Evolutionary conservation across 805 yeast genomes (phyloP).

Genomic region (Wickerhamiella australiensis): DNA sequence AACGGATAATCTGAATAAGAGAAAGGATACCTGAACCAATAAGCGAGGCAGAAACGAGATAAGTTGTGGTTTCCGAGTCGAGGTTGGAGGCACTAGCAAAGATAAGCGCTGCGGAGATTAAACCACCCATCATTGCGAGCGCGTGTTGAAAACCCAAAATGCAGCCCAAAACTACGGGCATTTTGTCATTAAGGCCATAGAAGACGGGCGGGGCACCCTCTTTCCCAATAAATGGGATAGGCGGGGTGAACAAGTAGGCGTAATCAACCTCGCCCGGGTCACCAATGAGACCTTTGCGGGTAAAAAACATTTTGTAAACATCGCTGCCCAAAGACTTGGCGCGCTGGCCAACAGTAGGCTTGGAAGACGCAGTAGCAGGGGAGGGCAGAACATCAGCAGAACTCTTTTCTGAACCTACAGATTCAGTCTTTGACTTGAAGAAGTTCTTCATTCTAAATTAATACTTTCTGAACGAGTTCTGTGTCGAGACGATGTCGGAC

Average conservation of each 20-base stretch:
- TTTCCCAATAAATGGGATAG: constrained; percentile 49
- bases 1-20: constrained; percentile 63
- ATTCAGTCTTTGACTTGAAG: constrained; percentile 6
- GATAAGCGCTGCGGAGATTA: constrained; percentile 71
- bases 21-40: constrained; percentile 64
- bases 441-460: not conserved
- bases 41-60: constrained; percentile 57
- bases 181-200: constrained; percentile 64
- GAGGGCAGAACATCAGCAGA: constrained; percentile 1
- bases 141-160: constrained; percentile 80
- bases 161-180: constrained; percentile 71
- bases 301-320: constrained; percentile 35
- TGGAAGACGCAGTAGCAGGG: not conserved
- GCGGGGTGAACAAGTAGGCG: constrained; percentile 65
- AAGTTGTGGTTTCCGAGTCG: constrained; percentile 38
- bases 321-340: not conserved
- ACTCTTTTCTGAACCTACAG: constrained; percentile 1
- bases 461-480: not conserved
- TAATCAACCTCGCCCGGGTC: constrained; percentile 53
- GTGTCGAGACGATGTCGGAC: no score
- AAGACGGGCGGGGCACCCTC: constrained; percentile 53
- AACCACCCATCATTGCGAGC: constrained; percentile 84
- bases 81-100: constrained; percentile 56
- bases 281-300: constrained; percentile 74
- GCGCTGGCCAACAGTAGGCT: constrained; percentile 1